Evolutionary conservation across 176 grass and related monocot species (phyloP), one percentile per base, ranked within the genome.

Genomic region (Puccinellia tenuiflora): DNA sequence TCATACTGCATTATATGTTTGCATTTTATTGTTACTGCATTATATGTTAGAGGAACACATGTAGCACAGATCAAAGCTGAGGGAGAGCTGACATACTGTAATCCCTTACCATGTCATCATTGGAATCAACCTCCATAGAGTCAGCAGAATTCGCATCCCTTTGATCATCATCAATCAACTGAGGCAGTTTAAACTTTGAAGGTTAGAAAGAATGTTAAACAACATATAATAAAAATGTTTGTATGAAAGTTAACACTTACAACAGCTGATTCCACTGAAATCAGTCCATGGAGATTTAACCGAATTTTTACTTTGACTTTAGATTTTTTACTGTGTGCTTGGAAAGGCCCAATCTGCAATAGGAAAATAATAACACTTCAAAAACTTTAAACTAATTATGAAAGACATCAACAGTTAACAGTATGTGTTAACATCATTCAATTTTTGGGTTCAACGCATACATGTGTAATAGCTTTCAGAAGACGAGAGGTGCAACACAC

Each of bases 251-350:
- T 64, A 43, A 80, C 53, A 86, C 93, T 96, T 83, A 99, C 96
- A 73, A 79, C 53, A 84, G 89, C 96, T 55, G 91, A 96, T 88
- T 99, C 89, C 17, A 96, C 91, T 76, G 81, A 90, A 90, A 99
- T 78, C 64, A 96, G 84, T 54, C 93, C 93, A 96, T 99, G 96
- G 46, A 99, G 91, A 93, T 96, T 96, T 81, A 99, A 83, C 40
- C 89, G 80, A 65, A 96, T 33, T 85, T 76, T 96, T 63, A 99
- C 83, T 99, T 99, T 99, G 31, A 96, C 83, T 90, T 85, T 90
- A 75, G 89, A 78, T 70, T 88, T 90, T 85, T 89, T 78, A 42
- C 83, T 77, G 22, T 85, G 83, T 72, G 89, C 72, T 82, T 90
- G 89, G 76, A 99, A 99, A 73, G 96, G 91, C 18, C 96, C 91